phyloP scores from a whole-genome alignment of 352 stramenopile genomes.

The Globisporangium cylindrosporum region DNA sequence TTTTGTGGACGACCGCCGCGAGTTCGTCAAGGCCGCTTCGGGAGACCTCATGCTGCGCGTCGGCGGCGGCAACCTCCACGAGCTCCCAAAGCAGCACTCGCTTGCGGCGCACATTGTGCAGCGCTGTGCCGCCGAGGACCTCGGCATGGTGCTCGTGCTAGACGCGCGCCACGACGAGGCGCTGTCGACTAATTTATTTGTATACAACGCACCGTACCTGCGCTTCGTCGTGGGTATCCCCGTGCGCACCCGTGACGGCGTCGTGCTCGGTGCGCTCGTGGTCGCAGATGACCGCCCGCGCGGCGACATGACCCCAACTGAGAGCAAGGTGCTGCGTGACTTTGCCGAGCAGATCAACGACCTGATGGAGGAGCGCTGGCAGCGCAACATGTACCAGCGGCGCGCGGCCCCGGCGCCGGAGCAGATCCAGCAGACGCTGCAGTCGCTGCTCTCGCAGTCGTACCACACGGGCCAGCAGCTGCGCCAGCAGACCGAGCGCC shows the following conservation, averaged over 20 bases:
- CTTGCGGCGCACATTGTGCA: slow-evolving; percentile 56
- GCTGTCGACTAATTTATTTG: slow-evolving; percentile 54
- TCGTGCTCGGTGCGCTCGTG: slow-evolving; percentile 55
- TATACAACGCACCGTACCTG: slow-evolving; percentile 43
- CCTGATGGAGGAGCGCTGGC: slow-evolving; percentile 42
- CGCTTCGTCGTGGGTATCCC: slow-evolving; percentile 59
- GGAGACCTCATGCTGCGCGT: slow-evolving; percentile 23
- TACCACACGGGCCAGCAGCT: slow-evolving; percentile 51
- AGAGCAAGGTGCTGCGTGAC: slow-evolving; percentile 35
- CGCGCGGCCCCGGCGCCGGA: slow-evolving; percentile 20
- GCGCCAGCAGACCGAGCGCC: slow-evolving; percentile 30
- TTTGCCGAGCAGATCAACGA: slow-evolving; percentile 45
- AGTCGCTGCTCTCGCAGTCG: slow-evolving; percentile 46
- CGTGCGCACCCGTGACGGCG: slow-evolving; percentile 41
- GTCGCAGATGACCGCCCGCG: slow-evolving; percentile 48
- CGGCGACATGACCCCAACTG: slow-evolving; percentile 22
- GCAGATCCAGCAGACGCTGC: slow-evolving; percentile 42
- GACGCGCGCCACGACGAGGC: slow-evolving; percentile 40
- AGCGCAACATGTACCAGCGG: slow-evolving; percentile 28
- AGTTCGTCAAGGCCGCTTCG: slow-evolving; percentile 59
- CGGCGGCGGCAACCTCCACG: slow-evolving; percentile 20
- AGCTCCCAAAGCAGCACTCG: slow-evolving; percentile 54
- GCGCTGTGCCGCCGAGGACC: slow-evolving; percentile 27
- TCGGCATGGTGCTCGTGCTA: slow-evolving; percentile 36
- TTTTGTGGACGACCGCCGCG: slow-evolving; percentile 56